Conservation (phyloP, 169 alveolate species). For the Plasmodium cynomolgi region DNA sequence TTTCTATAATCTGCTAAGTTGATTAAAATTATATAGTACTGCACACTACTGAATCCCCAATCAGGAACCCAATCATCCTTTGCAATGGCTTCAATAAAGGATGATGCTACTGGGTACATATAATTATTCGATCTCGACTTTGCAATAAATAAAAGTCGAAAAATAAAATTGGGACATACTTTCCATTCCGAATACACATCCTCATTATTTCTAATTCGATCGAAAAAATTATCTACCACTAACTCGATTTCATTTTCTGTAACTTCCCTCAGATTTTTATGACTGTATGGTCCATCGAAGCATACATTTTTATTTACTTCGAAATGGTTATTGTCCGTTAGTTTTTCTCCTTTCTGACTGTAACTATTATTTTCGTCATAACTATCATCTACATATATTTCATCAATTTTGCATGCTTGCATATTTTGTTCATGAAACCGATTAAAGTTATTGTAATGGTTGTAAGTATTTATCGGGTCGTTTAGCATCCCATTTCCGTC, state of each 20-base stretch:
- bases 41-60: conserved; percentile 88
- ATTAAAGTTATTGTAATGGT: conserved; percentile 46
- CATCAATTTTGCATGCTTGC: conserved; percentile 48
- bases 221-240: conserved; percentile 60
- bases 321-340: background rate
- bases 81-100: conserved; percentile 85
- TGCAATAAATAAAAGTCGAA: conserved; percentile 59
- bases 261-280: conserved; percentile 69
- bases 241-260: conserved; percentile 69
- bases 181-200: conserved; percentile 68
- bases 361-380: conserved; percentile 36
- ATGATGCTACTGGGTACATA: conserved; percentile 63
- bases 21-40: conserved; percentile 84
- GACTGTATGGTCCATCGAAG: conserved; percentile 39
- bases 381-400: conserved; percentile 70
- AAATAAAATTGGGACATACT: conserved; percentile 68
- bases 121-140: conserved; percentile 54
- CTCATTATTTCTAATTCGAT: conserved; percentile 54
- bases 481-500: background rate
- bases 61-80: conserved; percentile 89
- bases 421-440: conserved; percentile 66
- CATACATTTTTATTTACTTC: conserved; percentile 3
- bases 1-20: conserved; percentile 82
- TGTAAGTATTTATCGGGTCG: conserved; percentile 16
- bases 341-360: background rate